phyloP scores from a whole-genome alignment of 306 rosid genomes.

The Trifolium subterraneum region DNA sequence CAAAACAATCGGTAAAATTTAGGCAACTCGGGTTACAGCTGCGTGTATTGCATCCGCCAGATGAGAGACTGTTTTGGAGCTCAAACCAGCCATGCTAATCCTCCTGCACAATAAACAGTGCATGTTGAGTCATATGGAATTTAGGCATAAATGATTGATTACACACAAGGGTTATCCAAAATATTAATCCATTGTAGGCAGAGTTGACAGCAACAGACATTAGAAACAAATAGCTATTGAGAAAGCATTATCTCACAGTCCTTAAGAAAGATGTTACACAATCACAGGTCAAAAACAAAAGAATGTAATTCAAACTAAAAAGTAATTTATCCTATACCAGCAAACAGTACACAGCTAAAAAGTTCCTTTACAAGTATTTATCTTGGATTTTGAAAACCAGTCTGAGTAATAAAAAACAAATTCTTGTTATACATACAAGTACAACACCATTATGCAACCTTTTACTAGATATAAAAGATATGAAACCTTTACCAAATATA shows the following conservation, averaged over 20 bases:
- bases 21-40: slow-evolving; percentile 65
- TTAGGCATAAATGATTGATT: neutral
- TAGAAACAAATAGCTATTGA: neutral
- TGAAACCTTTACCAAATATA: too few relatives aligned
- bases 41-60: slow-evolving; percentile 91
- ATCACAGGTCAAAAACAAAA: slow-evolving; percentile 21
- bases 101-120: slow-evolving; percentile 64
- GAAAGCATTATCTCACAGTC: slow-evolving; percentile 11
- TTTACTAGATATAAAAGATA: too few relatives aligned
- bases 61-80: slow-evolving; percentile 89
- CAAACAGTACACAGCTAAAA: slow-evolving; percentile 1
- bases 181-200: slow-evolving; percentile 2
- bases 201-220: neutral
- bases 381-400: neutral
- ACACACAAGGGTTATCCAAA: neutral
- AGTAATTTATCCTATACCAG: neutral
- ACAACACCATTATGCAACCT: too few relatives aligned
- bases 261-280: neutral
- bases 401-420: neutral
- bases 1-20: slow-evolving; percentile 5
- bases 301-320: neutral
- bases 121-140: slow-evolving; percentile 24
- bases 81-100: slow-evolving; percentile 99
- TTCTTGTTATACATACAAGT: neutral
- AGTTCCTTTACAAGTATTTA: neutral